A percentile compares a stretch with the other conserved stretches of the same genome.
These are phyloP conservation scores for Primulina huaijiensis DNA, from an alignment of 257 asterid genomes.

Conservation along the genomic window DNA sequence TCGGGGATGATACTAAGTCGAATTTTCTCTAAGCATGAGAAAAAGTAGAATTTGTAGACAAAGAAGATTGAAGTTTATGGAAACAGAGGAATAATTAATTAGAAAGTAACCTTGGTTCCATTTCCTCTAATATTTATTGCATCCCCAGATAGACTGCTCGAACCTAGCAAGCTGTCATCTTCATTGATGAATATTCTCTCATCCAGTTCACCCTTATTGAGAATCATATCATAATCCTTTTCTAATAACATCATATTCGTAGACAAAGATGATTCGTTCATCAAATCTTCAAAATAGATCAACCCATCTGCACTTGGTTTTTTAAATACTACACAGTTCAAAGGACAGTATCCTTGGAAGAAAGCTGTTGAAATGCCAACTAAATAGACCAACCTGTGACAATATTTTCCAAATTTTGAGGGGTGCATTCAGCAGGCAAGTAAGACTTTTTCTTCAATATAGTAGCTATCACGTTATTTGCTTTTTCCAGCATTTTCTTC, in stretches of 20 bases:
- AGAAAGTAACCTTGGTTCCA: slow-evolving; percentile 46
- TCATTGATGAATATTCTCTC: slow-evolving; percentile 82
- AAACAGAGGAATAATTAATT: slow-evolving; percentile 16
- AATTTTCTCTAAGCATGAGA: slow-evolving; percentile 58
- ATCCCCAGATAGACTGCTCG: slow-evolving; percentile 85
- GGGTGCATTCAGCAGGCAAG: slow-evolving; percentile 57
- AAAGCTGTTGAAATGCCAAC: slow-evolving; percentile 11
- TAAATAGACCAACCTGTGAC: slow-evolving; percentile 51
- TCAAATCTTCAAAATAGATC: slow-evolving; percentile 67
- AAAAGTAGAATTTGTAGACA: slow-evolving; percentile 21
- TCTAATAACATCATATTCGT: slow-evolving; percentile 56
- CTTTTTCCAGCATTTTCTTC: slow-evolving; percentile 58
- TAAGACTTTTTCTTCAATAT: slow-evolving; percentile 55
- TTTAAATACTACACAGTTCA: no score
- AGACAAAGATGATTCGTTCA: slow-evolving; percentile 63
- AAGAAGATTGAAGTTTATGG: slow-evolving; percentile 1
- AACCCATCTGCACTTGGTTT: slow-evolving; percentile 78
- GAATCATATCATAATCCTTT: slow-evolving; percentile 60
- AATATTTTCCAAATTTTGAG: slow-evolving; percentile 53
- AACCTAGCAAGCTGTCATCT: slow-evolving; percentile 76
- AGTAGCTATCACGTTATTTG: slow-evolving; percentile 57
- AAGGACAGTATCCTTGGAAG: neutral
- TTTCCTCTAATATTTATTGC: slow-evolving; percentile 45
- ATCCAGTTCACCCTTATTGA: slow-evolving; percentile 66
- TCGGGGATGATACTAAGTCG: slow-evolving; percentile 73